A percentile compares a stretch with the other conserved stretches of the same genome.
These are phyloP conservation scores for Aspergillus luchuensis DNA, from an alignment of 2,329 filamentous ascomycete species.

Conservation along the genomic window DNA sequence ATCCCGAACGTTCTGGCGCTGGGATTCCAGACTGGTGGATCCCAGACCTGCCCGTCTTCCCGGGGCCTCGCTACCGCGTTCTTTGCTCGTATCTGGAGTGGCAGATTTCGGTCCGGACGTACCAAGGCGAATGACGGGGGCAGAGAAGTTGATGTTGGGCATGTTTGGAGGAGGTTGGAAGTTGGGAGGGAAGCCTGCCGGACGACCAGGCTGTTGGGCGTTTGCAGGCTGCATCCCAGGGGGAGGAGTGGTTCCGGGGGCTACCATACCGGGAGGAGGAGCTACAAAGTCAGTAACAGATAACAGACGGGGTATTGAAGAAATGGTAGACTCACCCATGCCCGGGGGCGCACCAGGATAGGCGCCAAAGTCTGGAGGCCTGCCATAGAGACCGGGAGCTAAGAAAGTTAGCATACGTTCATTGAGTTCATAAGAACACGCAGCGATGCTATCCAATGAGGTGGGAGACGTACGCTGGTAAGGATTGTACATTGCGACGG, in stretches of 20 bases:
- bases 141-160: constrained; percentile 97
- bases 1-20: constrained; percentile 68
- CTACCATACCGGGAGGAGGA: constrained; percentile 76
- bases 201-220: constrained; percentile 74
- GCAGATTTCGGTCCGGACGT: constrained; percentile 69
- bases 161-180: constrained; percentile 90
- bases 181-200: constrained; percentile 74
- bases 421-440: not conserved
- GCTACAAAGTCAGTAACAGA: constrained; percentile 49
- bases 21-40: constrained; percentile 64
- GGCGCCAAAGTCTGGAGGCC: constrained; percentile 70
- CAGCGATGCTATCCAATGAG: not conserved
- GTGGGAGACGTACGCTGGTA: constrained; percentile 42
- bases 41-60: constrained; percentile 61
- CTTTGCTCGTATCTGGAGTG: constrained; percentile 47
- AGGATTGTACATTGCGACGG: constrained; percentile 46
- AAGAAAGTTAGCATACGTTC: constrained; percentile 13
- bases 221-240: constrained; percentile 77
- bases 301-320: not conserved
- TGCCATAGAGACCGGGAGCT: constrained; percentile 64
- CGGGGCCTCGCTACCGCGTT: constrained; percentile 46
- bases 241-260: constrained; percentile 75
- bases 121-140: constrained; percentile 90
- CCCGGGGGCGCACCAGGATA: constrained; percentile 78
- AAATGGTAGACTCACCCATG: constrained; percentile 64